Evolutionary conservation across 306 rosid genomes (phyloP), one percentile per base, ranked within the genome.

Genomic region (Dryas drummondii): DNA sequence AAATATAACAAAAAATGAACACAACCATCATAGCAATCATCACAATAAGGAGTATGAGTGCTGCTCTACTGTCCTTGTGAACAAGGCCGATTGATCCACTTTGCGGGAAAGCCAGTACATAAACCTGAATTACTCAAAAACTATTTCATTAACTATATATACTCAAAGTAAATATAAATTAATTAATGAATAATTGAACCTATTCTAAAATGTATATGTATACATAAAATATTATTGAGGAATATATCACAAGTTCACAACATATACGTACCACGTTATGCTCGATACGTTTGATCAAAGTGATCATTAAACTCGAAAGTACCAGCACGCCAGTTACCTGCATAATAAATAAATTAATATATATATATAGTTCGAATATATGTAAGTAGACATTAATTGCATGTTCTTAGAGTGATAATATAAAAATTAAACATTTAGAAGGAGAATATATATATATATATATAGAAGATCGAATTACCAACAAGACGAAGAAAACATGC

Each of bases 71-170:
- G 27, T 72, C 58, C 74, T 71, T 81, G 54, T 46, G 69, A 50
- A 80, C 79, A 51, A 67, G 73, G 52, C 19, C 70, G 5, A 64
- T 58, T 37, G 66, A 10, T 68, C 37, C 77, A 48, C 79, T 75
- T 19, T 84, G 81, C 5, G 84, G 88, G 58, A 82, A 32, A 40
- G 76, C 88, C 73, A 85, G 46, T n/a, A 82, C 82, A 68, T 78
- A 75, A 42, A 85, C 92, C 97, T 93, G 87, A 82, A 84, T 32
- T 32, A 32, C 37, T 32, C 37, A 32, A 32, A 32, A 32, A 1
- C 2, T 32, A 22, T 22, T 22, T 22, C 22, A 22, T 22, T 22
- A 22, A 22, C 22, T 22, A 22, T 22, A 22, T 22, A 22, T 32
- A 32, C 37, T 32, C 37, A 32, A 2, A 32, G 37, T 32, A 22